A percentile compares a stretch with the other conserved stretches of the same genome.
Conservation (phyloP, 78 protist species). For the Monocercomonoides exilis region DNA sequence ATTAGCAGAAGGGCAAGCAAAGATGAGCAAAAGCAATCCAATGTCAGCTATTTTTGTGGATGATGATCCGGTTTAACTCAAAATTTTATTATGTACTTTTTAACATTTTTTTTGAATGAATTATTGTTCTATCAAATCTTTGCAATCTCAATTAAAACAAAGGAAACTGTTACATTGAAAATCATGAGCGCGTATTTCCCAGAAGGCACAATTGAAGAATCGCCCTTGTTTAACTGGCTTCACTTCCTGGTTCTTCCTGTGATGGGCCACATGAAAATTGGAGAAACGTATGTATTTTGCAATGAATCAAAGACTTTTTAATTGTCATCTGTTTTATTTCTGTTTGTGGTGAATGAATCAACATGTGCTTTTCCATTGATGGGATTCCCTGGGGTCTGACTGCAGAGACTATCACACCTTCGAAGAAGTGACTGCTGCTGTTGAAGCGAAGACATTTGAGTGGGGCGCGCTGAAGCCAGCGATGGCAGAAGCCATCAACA, state of each 20-base stretch:
- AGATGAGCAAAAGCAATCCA: slow-evolving; percentile 36
- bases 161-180: slow-evolving; percentile 3
- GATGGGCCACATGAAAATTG: background rate
- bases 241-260: slow-evolving; percentile 16
- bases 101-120: background rate
- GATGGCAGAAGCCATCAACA: slow-evolving; percentile 6
- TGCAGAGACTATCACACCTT: background rate
- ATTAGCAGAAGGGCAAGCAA: slow-evolving; percentile 22
- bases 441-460: background rate
- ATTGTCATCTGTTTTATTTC: slow-evolving; percentile 1
- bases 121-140: no score
- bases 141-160: no score
- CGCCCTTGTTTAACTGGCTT: slow-evolving; percentile 38
- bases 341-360: background rate
- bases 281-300: background rate
- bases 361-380: background rate
- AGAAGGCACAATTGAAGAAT: background rate
- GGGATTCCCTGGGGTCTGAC: background rate
- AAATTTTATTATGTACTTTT: background rate
- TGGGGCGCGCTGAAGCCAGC: slow-evolving; percentile 8
- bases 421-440: background rate
- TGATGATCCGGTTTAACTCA: slow-evolving; percentile 9
- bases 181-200: slow-evolving; percentile 27
- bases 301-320: background rate
- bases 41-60: slow-evolving; percentile 45